Evolutionary conservation across 345 rosid genomes (phyloP).

Genomic region (Gynandropsis gynandra): DNA sequence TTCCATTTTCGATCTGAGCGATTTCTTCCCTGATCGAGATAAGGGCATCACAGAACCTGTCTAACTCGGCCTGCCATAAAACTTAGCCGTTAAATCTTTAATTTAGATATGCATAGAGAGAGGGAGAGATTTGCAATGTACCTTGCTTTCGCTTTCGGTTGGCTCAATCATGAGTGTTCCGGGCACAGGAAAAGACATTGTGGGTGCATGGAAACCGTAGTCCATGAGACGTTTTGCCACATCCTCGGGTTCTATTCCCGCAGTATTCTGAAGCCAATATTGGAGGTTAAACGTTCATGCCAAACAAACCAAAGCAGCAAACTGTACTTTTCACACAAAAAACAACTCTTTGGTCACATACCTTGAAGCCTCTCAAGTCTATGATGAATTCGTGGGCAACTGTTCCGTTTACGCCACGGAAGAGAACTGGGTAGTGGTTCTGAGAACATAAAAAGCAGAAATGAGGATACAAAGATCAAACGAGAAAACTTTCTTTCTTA

Average conservation of each 20-base stretch:
- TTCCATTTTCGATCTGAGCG: slow-evolving; percentile 83
- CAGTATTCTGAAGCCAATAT: slow-evolving; percentile 53
- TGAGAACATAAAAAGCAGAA: slow-evolving; percentile 25
- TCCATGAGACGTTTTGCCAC: slow-evolving; percentile 97
- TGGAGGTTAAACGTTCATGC: slow-evolving; percentile 5
- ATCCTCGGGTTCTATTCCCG: slow-evolving; percentile 94
- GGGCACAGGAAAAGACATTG: slow-evolving; percentile 99
- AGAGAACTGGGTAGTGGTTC: slow-evolving; percentile 79
- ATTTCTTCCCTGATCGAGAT: slow-evolving; percentile 96
- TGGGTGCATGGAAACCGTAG: slow-evolving; percentile 94
- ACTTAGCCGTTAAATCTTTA: slow-evolving; percentile 10
- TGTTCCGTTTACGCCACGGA: slow-evolving; percentile 95
- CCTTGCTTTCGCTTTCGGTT: slow-evolving; percentile 99
- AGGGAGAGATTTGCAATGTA: slow-evolving; percentile 19
- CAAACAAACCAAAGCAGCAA: slow-evolving; percentile 14
- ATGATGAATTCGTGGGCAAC: slow-evolving; percentile 93
- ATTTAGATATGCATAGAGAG: slow-evolving; percentile 6
- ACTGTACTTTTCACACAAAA: slow-evolving; percentile 10
- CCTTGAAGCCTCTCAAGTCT: slow-evolving; percentile 92
- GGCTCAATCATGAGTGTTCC: slow-evolving; percentile 99
- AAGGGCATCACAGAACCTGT: slow-evolving; percentile 92
- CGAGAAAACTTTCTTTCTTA: background rate
- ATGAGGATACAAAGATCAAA: background rate
- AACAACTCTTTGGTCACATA: slow-evolving; percentile 18
- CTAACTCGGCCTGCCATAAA: slow-evolving; percentile 83